These are phyloP conservation scores for Penicillium roqueforti DNA, from an alignment of 495 filamentous ascomycete genomes.

Conservation along the genomic window DNA sequence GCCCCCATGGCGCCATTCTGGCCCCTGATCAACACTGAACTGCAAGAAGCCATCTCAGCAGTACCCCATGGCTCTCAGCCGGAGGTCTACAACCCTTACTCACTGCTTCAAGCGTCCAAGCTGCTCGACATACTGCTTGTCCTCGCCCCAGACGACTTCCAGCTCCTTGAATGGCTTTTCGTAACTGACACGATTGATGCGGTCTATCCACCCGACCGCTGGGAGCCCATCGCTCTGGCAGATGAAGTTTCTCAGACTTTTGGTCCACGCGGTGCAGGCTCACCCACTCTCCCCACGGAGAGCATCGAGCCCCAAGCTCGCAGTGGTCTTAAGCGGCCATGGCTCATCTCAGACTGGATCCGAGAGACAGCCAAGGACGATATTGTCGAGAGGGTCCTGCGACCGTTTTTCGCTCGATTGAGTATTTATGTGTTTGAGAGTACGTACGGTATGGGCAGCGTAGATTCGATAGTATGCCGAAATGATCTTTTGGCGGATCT, in stretches of 20 bases:
- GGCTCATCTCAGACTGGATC: conserved; percentile 43
- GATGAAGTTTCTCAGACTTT: conserved; percentile 84
- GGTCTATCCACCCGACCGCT: conserved; percentile 75
- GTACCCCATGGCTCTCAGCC: conserved; percentile 64
- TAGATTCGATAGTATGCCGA: conserved; percentile 66
- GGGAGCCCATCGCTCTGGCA: conserved; percentile 70
- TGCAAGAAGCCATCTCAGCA: conserved; percentile 77
- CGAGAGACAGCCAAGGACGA: conserved; percentile 59
- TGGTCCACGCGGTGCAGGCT: conserved; percentile 44
- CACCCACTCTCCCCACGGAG: conserved; percentile 30
- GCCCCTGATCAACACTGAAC: conserved; percentile 83
- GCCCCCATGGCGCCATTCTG: conserved; percentile 79
- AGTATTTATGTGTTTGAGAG: conserved; percentile 91
- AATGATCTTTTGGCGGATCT: conserved; percentile 71
- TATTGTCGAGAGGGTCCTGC: conserved; percentile 67
- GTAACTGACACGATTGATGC: conserved; percentile 96
- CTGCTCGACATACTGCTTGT: conserved; percentile 80
- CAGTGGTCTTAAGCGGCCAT: conserved; percentile 33
- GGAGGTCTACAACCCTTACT: conserved; percentile 71
- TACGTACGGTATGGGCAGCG: conserved; percentile 75
- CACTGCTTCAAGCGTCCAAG: conserved; percentile 86
- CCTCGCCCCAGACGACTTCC: conserved; percentile 91
- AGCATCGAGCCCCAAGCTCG: conserved; percentile 30
- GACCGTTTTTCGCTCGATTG: conserved; percentile 85
- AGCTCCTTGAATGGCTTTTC: conserved; percentile 93